phyloP scores from a whole-genome alignment of 106 monocot species.

The Allium fistulosum region DNA sequence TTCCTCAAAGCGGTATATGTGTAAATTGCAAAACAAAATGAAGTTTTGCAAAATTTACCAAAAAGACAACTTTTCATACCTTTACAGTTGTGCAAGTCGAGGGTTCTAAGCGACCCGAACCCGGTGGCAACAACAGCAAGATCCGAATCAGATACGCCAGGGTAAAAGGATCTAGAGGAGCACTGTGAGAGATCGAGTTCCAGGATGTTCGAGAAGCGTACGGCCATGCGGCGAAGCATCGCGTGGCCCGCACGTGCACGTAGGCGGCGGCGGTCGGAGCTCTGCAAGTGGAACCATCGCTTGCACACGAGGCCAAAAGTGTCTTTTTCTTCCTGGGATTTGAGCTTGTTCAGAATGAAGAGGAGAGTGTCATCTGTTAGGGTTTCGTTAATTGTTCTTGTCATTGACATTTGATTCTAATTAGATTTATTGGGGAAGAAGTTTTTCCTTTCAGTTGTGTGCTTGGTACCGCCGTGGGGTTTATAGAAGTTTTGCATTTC shows the following conservation, averaged over 20 bases:
- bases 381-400: constrained; percentile 47
- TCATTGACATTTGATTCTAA: too few relatives aligned
- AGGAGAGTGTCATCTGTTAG: constrained; percentile 81
- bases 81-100: constrained; percentile 76
- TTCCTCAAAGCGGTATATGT: too few relatives aligned
- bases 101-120: constrained; percentile 32
- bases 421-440: too few relatives aligned
- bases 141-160: constrained; percentile 81
- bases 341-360: constrained; percentile 44
- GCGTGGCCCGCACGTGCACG: constrained; percentile 61
- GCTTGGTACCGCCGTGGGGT: too few relatives aligned
- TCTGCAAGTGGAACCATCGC: constrained; percentile 86
- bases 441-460: too few relatives aligned
- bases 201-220: constrained; percentile 54
- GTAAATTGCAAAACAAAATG: too few relatives aligned
- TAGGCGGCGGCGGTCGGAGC: constrained; percentile 61
- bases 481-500: too few relatives aligned
- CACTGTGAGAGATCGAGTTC: constrained; percentile 87
- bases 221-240: constrained; percentile 71
- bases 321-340: constrained; percentile 49
- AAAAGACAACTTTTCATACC: constrained; percentile 18
- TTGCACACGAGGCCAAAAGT: constrained; percentile 79
- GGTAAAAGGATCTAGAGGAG: constrained; percentile 66
- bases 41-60: too few relatives aligned
- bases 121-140: constrained; percentile 52